Evolutionary conservation across 2,329 filamentous ascomycete species (phyloP).

Genomic region (Cytospora leucostoma): DNA sequence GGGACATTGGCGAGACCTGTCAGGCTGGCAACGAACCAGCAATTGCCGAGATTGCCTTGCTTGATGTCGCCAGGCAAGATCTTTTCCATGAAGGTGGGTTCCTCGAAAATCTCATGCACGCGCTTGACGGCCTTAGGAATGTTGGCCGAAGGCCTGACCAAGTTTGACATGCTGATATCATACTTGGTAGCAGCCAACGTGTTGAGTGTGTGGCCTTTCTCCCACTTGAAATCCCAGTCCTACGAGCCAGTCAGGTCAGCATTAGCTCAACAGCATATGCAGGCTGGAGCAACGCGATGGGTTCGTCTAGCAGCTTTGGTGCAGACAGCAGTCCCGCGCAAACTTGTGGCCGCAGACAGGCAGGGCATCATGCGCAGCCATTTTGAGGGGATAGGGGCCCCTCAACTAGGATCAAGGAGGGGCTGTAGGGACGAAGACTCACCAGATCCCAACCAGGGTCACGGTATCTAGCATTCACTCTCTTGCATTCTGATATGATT

Average conservation of each 20-base stretch:
- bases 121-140: conserved; percentile 76
- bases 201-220: conserved; percentile 58
- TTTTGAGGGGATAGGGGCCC: background rate
- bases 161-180: conserved; percentile 48
- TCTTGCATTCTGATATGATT: conserved; percentile 65
- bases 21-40: conserved; percentile 79
- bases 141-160: conserved; percentile 48
- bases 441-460: conserved; percentile 64
- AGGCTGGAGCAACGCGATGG: background rate
- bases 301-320: background rate
- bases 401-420: background rate
- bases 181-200: conserved; percentile 54
- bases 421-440: conserved; percentile 35
- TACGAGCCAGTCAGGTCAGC: conserved; percentile 33
- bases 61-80: conserved; percentile 74
- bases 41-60: conserved; percentile 77
- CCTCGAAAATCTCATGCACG: conserved; percentile 73
- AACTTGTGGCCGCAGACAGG: background rate
- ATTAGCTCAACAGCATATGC: background rate
- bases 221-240: conserved; percentile 70
- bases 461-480: conserved; percentile 78
- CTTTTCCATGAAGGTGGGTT: conserved; percentile 67
- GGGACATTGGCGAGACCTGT: conserved; percentile 75
- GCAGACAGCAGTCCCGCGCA: background rate
- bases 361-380: background rate